Evolutionary conservation across 495 filamentous ascomycete genomes (phyloP).

Genomic region (Aspergillus bridgeri): DNA sequence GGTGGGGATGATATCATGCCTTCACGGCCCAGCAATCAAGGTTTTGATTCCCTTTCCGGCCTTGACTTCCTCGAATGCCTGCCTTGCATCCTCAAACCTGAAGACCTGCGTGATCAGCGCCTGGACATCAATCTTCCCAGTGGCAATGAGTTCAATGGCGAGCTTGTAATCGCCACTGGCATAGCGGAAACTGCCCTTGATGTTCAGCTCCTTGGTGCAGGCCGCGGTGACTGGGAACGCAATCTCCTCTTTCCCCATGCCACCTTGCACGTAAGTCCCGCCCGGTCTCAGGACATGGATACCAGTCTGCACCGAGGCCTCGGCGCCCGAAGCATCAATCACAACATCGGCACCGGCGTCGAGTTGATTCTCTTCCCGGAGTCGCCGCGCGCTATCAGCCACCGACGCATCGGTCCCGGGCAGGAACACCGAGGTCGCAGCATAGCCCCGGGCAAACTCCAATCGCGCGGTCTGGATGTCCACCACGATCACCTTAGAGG

Average conservation of each 20-base stretch:
- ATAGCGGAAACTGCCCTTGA: constrained; percentile 75
- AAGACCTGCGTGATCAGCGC: constrained; percentile 66
- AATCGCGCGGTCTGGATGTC: constrained; percentile 70
- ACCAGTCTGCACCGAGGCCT: constrained; percentile 68
- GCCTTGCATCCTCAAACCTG: constrained; percentile 66
- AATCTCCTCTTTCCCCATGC: constrained; percentile 29
- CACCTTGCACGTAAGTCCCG: constrained; percentile 79
- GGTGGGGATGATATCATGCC: too few relatives aligned
- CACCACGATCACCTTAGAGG: constrained; percentile 65
- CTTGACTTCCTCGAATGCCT: constrained; percentile 75
- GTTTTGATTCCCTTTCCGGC: constrained; percentile 80
- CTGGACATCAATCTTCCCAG: constrained; percentile 64
- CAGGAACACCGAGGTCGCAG: constrained; percentile 26
- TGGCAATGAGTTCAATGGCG: constrained; percentile 64
- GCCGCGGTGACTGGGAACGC: not conserved
- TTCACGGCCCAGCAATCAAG: too few relatives aligned
- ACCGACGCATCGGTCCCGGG: too few relatives aligned
- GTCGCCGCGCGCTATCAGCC: too few relatives aligned
- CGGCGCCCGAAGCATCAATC: constrained; percentile 81
- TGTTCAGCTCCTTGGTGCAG: constrained; percentile 71
- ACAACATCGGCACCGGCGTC: constrained; percentile 64
- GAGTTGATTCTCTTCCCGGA: too few relatives aligned
- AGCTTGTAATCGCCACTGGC: constrained; percentile 74
- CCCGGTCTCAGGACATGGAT: constrained; percentile 67
- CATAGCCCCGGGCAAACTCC: constrained; percentile 65